Evolutionary conservation across 306 rosid genomes (phyloP).

Genomic region (Geum urbanum): DNA sequence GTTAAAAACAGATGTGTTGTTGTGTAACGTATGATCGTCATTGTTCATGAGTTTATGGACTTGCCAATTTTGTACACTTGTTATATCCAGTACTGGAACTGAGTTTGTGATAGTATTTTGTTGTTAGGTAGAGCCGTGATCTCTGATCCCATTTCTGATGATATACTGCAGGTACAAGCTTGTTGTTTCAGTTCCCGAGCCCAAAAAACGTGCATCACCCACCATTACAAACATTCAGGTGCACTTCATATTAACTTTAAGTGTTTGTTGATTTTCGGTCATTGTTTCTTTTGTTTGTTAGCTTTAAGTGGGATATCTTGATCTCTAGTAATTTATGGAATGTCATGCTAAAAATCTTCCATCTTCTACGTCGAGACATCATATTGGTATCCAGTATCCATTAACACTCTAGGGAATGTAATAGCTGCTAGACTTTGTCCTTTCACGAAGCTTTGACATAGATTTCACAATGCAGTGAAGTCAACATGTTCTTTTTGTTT

Average conservation of each 20-base stretch:
- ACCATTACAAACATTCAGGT: slow-evolving; percentile 93
- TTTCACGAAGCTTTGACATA: neutral
- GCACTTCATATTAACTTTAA: neutral
- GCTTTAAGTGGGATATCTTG: neutral
- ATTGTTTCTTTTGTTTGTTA: neutral
- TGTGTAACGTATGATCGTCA: neutral
- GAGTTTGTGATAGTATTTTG: neutral
- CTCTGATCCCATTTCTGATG: slow-evolving; percentile 8
- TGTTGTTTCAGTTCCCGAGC: slow-evolving; percentile 88
- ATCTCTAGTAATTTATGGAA: neutral
- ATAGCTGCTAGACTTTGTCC: neutral
- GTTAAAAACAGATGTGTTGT: neutral
- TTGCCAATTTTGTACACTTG: neutral
- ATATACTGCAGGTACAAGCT: slow-evolving; percentile 75
- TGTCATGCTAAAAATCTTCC: neutral
- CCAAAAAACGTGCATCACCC: slow-evolving; percentile 79
- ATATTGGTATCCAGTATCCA: neutral
- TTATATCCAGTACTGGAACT: neutral
- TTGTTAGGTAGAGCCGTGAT: neutral
- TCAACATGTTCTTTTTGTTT: neutral
- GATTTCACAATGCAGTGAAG: neutral
- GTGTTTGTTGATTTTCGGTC: neutral
- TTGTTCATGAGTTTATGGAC: neutral
- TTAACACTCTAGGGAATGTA: neutral
- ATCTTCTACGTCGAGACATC: neutral